Conservation (phyloP, 208 protist genomes). For the Trypanosoma conorhini region DNA sequence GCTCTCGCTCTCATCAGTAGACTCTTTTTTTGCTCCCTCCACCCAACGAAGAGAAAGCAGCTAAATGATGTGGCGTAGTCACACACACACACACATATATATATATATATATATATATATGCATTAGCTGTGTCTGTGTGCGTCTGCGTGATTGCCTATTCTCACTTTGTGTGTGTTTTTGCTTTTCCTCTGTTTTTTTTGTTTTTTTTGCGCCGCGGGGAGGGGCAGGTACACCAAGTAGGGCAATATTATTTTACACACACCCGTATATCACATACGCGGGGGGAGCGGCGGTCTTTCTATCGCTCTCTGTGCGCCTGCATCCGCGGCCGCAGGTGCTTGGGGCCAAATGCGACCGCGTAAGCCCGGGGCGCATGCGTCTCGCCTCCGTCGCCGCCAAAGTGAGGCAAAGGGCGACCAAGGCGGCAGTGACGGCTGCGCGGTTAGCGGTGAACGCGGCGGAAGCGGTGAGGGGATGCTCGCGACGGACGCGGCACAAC, state of each 20-base stretch:
- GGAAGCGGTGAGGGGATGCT: background rate
- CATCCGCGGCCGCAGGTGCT: background rate
- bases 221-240: background rate
- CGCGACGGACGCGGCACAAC: conserved; percentile 15
- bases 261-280: background rate
- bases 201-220: background rate
- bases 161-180: background rate
- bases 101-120: too few species aligned
- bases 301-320: background rate
- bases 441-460: background rate
- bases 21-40: conserved; percentile 1
- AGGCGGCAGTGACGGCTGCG: background rate
- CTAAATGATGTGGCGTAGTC: background rate
- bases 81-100: too few species aligned
- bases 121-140: background rate
- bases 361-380: conserved; percentile 7
- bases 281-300: background rate
- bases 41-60: conserved; percentile 22
- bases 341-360: conserved; percentile 13
- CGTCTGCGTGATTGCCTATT: background rate
- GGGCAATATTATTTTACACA: background rate
- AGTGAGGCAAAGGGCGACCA: background rate
- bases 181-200: background rate
- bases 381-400: conserved; percentile 12
- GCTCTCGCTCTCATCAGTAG: background rate